Evolutionary conservation across 75 land plant species (phyloP), one percentile per base, ranked within the genome.

Genomic region (Pseudotsuga menziesii): DNA sequence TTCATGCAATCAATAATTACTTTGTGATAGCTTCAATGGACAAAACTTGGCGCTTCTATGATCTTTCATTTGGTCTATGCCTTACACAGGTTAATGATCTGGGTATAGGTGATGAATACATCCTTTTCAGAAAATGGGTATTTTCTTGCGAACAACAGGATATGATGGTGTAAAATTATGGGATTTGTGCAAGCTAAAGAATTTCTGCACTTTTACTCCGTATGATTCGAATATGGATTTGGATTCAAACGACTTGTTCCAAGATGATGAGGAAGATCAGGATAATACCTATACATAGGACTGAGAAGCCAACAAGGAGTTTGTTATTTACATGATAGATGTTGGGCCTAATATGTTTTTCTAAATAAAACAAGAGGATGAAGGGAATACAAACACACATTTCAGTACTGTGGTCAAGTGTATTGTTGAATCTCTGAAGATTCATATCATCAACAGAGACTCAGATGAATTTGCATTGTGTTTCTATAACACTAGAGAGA

Each of bases 101-200:
- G 56, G 99, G 94, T 91, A 98, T n/a, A n/a, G n/a, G n/a, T n/a
- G n/a, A n/a, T n/a, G 56, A 88, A 96, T 39, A 86, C 94, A 69
- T 97, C 99, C 20, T 97, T 97, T 72, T 97, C 99, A 27, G 99
- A 97, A 77, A 97, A 97, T 81, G 99, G 99, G 22, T 97, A 92
- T 77, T 97, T 94, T 85, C 91, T 97, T 61, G 97, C n/a, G 36
- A 97, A 97, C 97, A 77, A 93, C 97, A 54, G 97, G 98, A 32
- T 78, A 80, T 72, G 99, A 97, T 88, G 99, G 97, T 60, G 95
- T 97, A 27, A 97, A 90, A 84, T 85, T 97, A 29, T 97, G 99
- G 97, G 99, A 97, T 85, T 89, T 97, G 58, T 85, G 99, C 5
- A 97, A 92, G 76, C 82, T 97, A 83, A 97, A 77, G 81, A 94